Evolutionary conservation across 2,329 filamentous ascomycete species (phyloP), one percentile per base, ranked within the genome.

Genomic region (Penicillium glabrum): DNA sequence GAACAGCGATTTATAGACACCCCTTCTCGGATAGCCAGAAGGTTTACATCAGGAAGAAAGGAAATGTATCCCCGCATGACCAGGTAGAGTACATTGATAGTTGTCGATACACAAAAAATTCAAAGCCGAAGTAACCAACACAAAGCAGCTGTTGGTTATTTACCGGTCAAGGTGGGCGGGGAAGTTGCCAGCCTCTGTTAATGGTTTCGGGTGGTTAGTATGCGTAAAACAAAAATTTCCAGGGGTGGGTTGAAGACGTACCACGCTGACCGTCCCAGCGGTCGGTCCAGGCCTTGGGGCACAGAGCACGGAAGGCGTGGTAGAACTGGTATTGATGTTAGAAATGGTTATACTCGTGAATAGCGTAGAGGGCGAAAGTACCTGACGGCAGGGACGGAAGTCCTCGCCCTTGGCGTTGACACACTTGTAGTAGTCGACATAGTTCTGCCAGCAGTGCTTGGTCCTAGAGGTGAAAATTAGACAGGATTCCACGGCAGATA

Each of bases 371-470:
- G 29, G 41, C 29, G 21, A 54, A 56, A 41, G 48, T 88, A 96
- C 93, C 89, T 97, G 93, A 74, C 88, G 89, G 89, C 93, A 98
- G 66, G 93, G 93, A 71, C 90, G 89, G 79, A 98, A 98, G 76
- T 97, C 93, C 84, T 98, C 93, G 80, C 93, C 93, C 87, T 98
- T 98, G 81, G 93, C 93, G 76, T 89, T 83, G 80, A 97, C 92
- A 85, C 95, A 99, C 87, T 99, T 99, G 88, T 99, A 91, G 86
- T 99, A 98, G 81, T 99, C 95, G 83, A 99, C 95, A 82, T 99
- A 99, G 87, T 99, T 99, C 80, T 99, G 96, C 95, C 95, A 99
- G 91, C 95, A 99, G 87, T 99, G 93, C 89, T 97, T 97, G 82
- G 93, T 88, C 79, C 80, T 82, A 54, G 14, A 31, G 56, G 52